Conservation (phyloP, 2,329 filamentous ascomycete species). For the Colletotrichum tanaceti region DNA sequence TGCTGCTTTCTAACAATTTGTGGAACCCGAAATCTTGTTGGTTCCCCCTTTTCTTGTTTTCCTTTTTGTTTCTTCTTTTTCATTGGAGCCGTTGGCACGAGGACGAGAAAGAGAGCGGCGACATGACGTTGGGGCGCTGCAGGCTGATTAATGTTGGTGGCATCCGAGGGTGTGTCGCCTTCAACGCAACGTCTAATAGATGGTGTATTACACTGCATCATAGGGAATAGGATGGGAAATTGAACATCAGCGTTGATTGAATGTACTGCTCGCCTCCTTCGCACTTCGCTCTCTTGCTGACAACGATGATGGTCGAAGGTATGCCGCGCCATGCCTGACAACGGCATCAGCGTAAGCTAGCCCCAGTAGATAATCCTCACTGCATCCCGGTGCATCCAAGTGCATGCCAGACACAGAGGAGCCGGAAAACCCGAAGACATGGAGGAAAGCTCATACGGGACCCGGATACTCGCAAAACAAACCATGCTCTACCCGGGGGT, state of each 20-base stretch:
- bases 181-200: not conserved
- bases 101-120: not conserved
- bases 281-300: too few relatives aligned
- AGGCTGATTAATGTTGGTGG: too few relatives aligned
- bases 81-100: conserved; percentile 6
- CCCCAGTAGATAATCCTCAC: not conserved
- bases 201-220: too few relatives aligned
- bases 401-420: not conserved
- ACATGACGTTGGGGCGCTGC: not conserved
- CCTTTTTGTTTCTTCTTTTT: not conserved
- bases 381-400: not conserved
- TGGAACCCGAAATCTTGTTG: not conserved
- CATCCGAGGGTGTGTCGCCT: not conserved
- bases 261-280: too few relatives aligned
- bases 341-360: not conserved
- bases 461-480: too few relatives aligned
- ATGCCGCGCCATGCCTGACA: too few relatives aligned
- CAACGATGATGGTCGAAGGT: too few relatives aligned
- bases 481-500: too few relatives aligned
- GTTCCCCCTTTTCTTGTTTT: not conserved
- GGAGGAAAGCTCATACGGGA: too few relatives aligned
- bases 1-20: conserved; percentile 5
- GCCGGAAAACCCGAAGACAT: not conserved
- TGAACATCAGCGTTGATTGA: too few relatives aligned
- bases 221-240: too few relatives aligned